phyloP scores from a whole-genome alignment of 2,329 filamentous ascomycete species.

The Microcyclospora pomicola region DNA sequence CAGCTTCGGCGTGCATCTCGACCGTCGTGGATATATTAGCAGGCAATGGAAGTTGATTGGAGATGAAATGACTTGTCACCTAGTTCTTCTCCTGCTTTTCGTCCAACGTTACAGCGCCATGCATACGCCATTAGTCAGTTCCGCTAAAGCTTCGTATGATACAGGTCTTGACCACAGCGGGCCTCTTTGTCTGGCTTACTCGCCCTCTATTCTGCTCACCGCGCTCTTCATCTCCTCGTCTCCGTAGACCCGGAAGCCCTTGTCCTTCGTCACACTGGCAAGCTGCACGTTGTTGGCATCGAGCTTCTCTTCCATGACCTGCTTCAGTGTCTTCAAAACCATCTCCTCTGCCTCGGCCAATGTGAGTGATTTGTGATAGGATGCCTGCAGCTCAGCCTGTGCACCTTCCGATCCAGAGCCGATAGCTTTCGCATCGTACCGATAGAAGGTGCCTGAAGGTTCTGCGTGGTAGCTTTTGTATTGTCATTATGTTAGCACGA shows the following conservation, averaged over 20 bases:
- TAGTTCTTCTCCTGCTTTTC: too few relatives aligned
- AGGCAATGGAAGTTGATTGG: too few relatives aligned
- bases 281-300: conserved; percentile 98
- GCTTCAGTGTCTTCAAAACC: conserved; percentile 94
- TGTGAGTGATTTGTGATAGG: conserved; percentile 96
- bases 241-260: conserved; percentile 95
- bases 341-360: conserved; percentile 86
- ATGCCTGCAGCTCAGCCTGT: conserved; percentile 94
- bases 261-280: conserved; percentile 93
- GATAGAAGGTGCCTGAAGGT: conserved; percentile 95
- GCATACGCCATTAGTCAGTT: too few relatives aligned
- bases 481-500: background rate
- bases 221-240: conserved; percentile 94
- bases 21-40: too few relatives aligned
- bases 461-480: conserved; percentile 72
- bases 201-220: conserved; percentile 59
- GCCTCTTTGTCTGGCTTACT: conserved; percentile 20
- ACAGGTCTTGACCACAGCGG: too few relatives aligned
- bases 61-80: too few relatives aligned
- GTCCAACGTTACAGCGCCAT: too few relatives aligned
- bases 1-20: too few relatives aligned
- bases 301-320: conserved; percentile 99
- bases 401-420: conserved; percentile 94
- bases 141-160: too few relatives aligned
- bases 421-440: conserved; percentile 98